These are phyloP conservation scores for Hypoxylon fragiforme DNA, from an alignment of 495 filamentous ascomycete species.

Conservation along the genomic window DNA sequence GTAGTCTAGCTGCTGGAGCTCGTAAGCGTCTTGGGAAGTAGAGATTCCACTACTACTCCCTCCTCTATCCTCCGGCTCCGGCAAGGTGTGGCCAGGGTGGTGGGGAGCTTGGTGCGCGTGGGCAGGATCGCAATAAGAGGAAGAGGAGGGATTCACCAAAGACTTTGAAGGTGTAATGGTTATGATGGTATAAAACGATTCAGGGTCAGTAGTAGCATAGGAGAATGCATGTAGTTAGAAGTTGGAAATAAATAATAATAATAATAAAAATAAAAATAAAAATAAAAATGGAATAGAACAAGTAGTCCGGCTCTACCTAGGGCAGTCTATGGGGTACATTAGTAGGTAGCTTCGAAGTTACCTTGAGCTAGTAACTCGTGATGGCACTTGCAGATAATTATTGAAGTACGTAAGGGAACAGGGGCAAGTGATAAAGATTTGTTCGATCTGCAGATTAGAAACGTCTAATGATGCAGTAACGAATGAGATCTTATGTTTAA, in stretches of 20 bases:
- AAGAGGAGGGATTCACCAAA: conserved; percentile 47
- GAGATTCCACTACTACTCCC: conserved; percentile 34
- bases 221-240: too few species aligned
- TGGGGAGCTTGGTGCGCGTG: conserved; percentile 27
- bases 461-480: not conserved
- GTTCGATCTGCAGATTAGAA: not conserved
- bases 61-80: conserved; percentile 42
- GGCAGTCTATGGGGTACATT: too few species aligned
- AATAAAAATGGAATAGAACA: too few species aligned
- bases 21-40: conserved; percentile 32
- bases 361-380: not conserved
- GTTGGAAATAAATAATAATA: too few species aligned
- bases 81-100: conserved; percentile 26
- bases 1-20: conserved; percentile 35
- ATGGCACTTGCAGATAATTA: not conserved
- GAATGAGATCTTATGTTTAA: not conserved
- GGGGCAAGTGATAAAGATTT: not conserved
- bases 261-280: too few species aligned
- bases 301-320: too few species aligned
- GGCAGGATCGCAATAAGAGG: conserved; percentile 42
- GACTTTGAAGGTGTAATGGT: conserved; percentile 43
- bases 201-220: too few species aligned
- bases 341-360: too few species aligned
- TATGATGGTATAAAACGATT: conserved; percentile 9
- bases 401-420: not conserved